Percentiles rank a stretch among this genome's conserved stretches.
phyloP scores from a whole-genome alignment of 768 basidiomycete genomes.

The Podaxis sp. region DNA sequence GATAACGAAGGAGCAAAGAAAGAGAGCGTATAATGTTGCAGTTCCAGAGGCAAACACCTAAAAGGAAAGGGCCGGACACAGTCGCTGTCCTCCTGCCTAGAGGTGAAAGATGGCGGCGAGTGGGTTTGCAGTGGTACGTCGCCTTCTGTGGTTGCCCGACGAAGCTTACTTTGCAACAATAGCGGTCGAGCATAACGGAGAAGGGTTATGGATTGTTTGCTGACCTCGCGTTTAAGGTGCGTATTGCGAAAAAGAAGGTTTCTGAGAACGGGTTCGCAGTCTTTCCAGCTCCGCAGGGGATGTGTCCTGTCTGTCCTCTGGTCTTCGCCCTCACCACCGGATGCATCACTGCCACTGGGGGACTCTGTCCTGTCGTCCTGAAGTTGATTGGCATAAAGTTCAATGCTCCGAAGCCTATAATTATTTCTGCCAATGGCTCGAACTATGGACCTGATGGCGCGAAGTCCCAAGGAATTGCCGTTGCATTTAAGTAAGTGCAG shows the following conservation, averaged over 20 bases:
- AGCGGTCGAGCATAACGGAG: conserved; percentile 49
- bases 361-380: conserved; percentile 20
- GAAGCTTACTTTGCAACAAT: conserved; percentile 35
- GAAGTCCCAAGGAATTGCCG: conserved; percentile 50
- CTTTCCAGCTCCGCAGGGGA: conserved; percentile 30
- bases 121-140: background rate
- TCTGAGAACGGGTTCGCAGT: conserved; percentile 30
- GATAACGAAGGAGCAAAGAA: conserved; percentile 59
- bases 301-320: conserved; percentile 12
- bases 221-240: conserved; percentile 33
- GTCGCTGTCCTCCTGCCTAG: background rate
- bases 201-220: conserved; percentile 47
- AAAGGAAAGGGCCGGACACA: conserved; percentile 28
- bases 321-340: conserved; percentile 26
- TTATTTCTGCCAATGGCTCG: conserved; percentile 44
- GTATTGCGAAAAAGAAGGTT: conserved; percentile 42
- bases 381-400: conserved; percentile 47
- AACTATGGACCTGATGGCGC: conserved; percentile 43
- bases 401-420: conserved; percentile 45
- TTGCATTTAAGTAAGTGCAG: conserved; percentile 52
- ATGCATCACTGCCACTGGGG: conserved; percentile 16
- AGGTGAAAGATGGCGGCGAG: background rate
- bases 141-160: background rate
- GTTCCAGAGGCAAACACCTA: conserved; percentile 48
- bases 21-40: conserved; percentile 56